A percentile compares a stretch with the other conserved stretches of the same genome.
These are phyloP conservation scores for Hyaloscypha bicolor DNA, from an alignment of 495 filamentous ascomycete genomes.

Conservation along the genomic window DNA sequence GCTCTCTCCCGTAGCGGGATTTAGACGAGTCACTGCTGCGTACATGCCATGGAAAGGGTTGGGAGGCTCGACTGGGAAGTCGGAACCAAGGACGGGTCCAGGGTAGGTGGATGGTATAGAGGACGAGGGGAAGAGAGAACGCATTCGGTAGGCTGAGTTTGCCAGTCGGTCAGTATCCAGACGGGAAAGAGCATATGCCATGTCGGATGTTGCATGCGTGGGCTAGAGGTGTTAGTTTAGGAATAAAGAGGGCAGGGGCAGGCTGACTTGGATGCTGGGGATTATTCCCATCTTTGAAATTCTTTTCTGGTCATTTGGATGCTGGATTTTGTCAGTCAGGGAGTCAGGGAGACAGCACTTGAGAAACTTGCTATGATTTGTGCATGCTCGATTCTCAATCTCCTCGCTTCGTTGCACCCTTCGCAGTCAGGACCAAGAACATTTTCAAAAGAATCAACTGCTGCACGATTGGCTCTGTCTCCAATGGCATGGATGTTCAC, in stretches of 20 bases:
- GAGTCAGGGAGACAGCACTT: not conserved
- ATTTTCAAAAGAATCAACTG: conserved; percentile 53
- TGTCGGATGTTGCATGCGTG: conserved; percentile 67
- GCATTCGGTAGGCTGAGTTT: conserved; percentile 60
- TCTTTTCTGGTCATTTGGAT: conserved; percentile 57
- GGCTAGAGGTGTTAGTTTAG: conserved; percentile 41
- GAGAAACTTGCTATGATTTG: conserved; percentile 53
- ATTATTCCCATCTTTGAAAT: conserved; percentile 59
- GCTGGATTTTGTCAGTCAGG: conserved; percentile 21
- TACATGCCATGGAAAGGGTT: conserved; percentile 63
- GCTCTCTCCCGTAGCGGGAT: conserved; percentile 50
- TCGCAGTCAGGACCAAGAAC: conserved; percentile 47
- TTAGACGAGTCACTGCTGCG: conserved; percentile 58
- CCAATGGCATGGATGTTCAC: conserved; percentile 58
- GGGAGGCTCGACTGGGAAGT: conserved; percentile 68
- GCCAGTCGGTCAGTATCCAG: conserved; percentile 52
- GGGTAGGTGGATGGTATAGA: conserved; percentile 14
- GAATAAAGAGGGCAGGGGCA: not conserved
- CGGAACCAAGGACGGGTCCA: conserved; percentile 56
- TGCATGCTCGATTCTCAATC: conserved; percentile 66
- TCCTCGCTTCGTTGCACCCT: conserved; percentile 47
- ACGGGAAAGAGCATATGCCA: conserved; percentile 57
- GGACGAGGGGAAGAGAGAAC: conserved; percentile 43
- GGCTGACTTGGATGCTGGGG: conserved; percentile 52
- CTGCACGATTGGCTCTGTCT: conserved; percentile 61